phyloP scores from a whole-genome alignment of 1,139 yeast species.

The Debaryomyces subglobosus region DNA sequence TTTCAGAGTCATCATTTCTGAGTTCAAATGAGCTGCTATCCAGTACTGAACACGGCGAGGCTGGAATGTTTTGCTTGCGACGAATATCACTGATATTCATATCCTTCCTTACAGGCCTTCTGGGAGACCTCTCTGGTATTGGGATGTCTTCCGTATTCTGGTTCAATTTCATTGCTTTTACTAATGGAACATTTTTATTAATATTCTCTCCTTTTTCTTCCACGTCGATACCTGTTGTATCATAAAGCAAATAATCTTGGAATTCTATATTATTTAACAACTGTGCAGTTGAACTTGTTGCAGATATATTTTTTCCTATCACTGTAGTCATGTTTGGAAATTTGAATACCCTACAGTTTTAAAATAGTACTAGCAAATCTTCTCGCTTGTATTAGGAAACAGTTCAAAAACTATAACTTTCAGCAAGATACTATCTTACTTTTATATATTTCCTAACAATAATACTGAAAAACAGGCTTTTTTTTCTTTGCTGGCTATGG shows the following conservation, averaged over 20 bases:
- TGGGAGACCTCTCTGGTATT: constrained; percentile 5
- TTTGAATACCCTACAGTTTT: neutral
- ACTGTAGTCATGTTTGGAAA: neutral
- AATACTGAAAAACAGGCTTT: neutral
- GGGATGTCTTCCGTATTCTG: neutral
- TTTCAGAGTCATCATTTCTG: constrained; percentile 5
- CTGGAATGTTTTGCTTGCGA: neutral
- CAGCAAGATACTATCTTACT: neutral
- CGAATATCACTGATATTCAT: neutral
- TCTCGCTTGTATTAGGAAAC: neutral
- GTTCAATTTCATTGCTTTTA: neutral
- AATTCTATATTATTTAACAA: neutral
- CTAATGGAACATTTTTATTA: neutral
- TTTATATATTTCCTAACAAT: neutral
- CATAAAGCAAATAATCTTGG: constrained; percentile 4
- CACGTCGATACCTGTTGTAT: neutral
- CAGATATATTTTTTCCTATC: neutral
- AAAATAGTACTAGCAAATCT: neutral
- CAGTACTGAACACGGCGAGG: constrained; percentile 5
- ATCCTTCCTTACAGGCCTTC: constrained; percentile 1
- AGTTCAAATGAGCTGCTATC: constrained; percentile 8
- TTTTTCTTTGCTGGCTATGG: constrained; percentile 2
- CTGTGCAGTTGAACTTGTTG: neutral
- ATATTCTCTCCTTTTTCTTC: neutral
- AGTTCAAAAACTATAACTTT: neutral